Evolutionary conservation across 805 yeast species (phyloP), one percentile per base, ranked within the genome.

Genomic region (Lipomyces lipofer): DNA sequence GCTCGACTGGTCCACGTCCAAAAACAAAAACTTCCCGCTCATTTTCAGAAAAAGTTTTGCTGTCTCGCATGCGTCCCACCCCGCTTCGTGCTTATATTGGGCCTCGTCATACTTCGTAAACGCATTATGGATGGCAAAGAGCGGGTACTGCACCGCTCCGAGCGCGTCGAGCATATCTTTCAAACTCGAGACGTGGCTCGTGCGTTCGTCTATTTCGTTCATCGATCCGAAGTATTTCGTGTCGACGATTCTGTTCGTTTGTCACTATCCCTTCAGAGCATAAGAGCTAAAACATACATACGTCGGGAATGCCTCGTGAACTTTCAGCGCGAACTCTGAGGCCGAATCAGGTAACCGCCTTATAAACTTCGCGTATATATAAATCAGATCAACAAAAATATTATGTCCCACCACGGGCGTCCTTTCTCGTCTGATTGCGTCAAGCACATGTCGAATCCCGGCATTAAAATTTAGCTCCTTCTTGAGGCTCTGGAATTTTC

Each of bases 291-390:
- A 21, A 28, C 28, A 25, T 27, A 42, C 29, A 10, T 9, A 42
- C 45, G 13, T 42, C 9, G 32, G 32, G 22, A 42, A 42, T 7
- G 22, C 21, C 15, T 21, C 15, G 10, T 7, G 19, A 1, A 42
- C 13, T 42, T 27, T 21, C 15, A 15, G 45, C 17, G 29, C 45
- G 17, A 42, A 42, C 5, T 36, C 40, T 8, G 17, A 21, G 24
- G 21, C 17, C 10, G 40, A 36, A 13, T 24, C 10, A 10, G 40
- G 40, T 13, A 36, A 36, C 21, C 24, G 10, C 24, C 40, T 12
- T 24, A 36, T 13, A 15, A 42, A 42, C n/a, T 42, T 42, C 32
- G 45, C 45, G 21, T 42, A 42, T 42, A 42, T 42, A 21, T 42
- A 10, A n/a, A 42, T 42, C 4, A 42, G 12, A 15, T 36, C 40